These are phyloP conservation scores for Blastobotrys indianensis DNA, from an alignment of 1,139 yeast genomes.

Conservation along the genomic window DNA sequence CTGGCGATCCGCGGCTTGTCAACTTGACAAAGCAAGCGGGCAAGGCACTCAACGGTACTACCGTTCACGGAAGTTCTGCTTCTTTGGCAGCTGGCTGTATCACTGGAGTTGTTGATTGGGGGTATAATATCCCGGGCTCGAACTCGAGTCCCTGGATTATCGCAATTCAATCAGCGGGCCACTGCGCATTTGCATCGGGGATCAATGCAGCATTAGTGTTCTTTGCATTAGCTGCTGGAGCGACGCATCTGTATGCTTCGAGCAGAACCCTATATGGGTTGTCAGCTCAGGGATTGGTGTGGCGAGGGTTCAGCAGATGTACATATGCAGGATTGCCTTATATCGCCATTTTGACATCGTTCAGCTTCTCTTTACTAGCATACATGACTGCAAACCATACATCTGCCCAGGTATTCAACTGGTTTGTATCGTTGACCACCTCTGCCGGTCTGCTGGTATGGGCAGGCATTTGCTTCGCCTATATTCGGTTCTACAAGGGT, in stretches of 20 bases:
- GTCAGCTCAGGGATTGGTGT: conserved; percentile 66
- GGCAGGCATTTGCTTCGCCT: conserved; percentile 76
- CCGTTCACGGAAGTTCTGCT: background rate
- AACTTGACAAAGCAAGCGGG: conserved; percentile 5
- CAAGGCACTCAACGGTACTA: conserved; percentile 3
- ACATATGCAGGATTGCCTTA: conserved; percentile 68
- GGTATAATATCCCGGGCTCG: conserved; percentile 15
- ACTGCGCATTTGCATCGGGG: conserved; percentile 56
- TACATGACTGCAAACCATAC: conserved; percentile 52
- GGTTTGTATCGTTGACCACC: conserved; percentile 58
- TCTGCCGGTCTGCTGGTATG: conserved; percentile 71
- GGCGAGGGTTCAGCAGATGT: conserved; percentile 53
- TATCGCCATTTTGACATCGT: conserved; percentile 57
- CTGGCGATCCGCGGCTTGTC: conserved; percentile 64
- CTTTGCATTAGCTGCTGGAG: conserved; percentile 72
- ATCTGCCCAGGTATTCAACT: conserved; percentile 61
- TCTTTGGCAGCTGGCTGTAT: conserved; percentile 16
- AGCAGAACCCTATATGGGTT: conserved; percentile 73
- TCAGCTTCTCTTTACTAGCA: conserved; percentile 54
- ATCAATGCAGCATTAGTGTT: conserved; percentile 63
- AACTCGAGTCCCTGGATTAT: conserved; percentile 55
- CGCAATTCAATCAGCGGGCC: conserved; percentile 64
- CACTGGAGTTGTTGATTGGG: conserved; percentile 26
- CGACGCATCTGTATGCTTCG: conserved; percentile 71
- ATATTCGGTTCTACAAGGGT: conserved; percentile 64